Conservation (phyloP, 2,329 filamentous ascomycete genomes). For the Diplodia sapinea region DNA sequence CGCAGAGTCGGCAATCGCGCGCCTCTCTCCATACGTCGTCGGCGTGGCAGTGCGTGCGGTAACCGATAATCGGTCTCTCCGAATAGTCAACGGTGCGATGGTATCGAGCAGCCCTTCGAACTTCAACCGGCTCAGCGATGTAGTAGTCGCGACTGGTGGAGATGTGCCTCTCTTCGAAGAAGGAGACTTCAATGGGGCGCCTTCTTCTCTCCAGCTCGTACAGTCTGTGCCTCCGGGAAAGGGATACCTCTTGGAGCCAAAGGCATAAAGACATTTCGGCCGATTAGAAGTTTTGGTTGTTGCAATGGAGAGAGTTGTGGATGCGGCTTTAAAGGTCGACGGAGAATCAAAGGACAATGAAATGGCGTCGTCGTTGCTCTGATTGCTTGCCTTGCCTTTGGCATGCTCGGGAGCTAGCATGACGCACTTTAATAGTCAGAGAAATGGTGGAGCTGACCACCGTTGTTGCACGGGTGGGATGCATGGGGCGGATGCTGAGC, state of each 20-base stretch:
- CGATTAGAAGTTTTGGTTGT: background rate
- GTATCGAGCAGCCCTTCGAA: background rate
- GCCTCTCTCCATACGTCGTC: background rate
- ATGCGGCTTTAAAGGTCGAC: background rate
- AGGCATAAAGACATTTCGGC: background rate
- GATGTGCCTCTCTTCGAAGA: background rate
- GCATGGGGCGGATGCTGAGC: background rate
- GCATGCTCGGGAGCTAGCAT: background rate
- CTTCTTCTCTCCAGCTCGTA: background rate
- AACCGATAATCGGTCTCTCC: background rate
- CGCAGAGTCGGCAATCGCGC: background rate
- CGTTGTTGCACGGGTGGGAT: background rate
- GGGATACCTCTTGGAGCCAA: background rate
- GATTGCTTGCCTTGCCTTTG: background rate
- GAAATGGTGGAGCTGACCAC: background rate
- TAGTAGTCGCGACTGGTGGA: background rate
- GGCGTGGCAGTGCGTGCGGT: background rate
- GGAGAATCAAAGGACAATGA: background rate
- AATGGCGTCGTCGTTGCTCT: background rate
- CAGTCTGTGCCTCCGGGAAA: background rate
- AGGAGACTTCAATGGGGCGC: background rate
- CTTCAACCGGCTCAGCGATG: background rate
- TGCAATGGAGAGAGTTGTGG: background rate
- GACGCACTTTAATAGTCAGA: background rate
- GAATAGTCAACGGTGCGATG: background rate